A percentile compares a stretch with the other conserved stretches of the same genome.
phyloP scores from a whole-genome alignment of 208 protist genomes.

The Wallacemonas sp. region DNA sequence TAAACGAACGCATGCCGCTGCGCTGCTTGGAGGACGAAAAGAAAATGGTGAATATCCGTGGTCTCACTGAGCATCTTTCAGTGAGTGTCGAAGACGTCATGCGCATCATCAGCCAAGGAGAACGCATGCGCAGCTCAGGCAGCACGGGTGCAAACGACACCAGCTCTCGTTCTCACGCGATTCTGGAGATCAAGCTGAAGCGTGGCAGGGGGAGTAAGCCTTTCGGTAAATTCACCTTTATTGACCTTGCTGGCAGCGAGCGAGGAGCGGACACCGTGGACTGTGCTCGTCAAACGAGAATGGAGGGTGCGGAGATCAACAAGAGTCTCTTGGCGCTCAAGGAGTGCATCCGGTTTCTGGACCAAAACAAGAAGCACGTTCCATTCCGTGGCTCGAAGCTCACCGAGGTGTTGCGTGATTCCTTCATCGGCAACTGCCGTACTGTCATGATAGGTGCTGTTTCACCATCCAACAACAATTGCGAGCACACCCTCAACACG shows the following conservation, averaged over 20 bases:
- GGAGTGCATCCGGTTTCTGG: slow-evolving; percentile 85
- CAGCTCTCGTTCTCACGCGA: slow-evolving; percentile 95
- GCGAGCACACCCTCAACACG: slow-evolving; percentile 81
- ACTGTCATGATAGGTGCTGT: slow-evolving; percentile 95
- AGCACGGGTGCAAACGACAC: slow-evolving; percentile 94
- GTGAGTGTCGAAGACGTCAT: slow-evolving; percentile 52
- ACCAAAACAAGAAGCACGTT: slow-evolving; percentile 78
- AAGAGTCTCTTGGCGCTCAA: slow-evolving; percentile 85
- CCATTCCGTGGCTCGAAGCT: slow-evolving; percentile 93
- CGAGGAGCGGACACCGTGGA: slow-evolving; percentile 76
- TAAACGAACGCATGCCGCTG: slow-evolving; percentile 65
- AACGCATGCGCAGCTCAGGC: slow-evolving; percentile 70
- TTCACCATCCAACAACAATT: slow-evolving; percentile 72
- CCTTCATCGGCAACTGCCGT: slow-evolving; percentile 87
- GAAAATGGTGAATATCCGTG: slow-evolving; percentile 60
- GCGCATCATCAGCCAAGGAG: slow-evolving; percentile 83
- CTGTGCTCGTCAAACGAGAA: slow-evolving; percentile 78
- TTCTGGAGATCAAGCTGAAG: slow-evolving; percentile 81
- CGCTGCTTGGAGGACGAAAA: slow-evolving; percentile 68
- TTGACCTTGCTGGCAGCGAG: slow-evolving; percentile 94
- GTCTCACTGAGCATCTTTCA: slow-evolving; percentile 55
- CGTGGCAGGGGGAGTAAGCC: slow-evolving; percentile 30
- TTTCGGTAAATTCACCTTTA: slow-evolving; percentile 73
- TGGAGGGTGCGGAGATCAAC: slow-evolving; percentile 91
- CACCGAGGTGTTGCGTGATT: slow-evolving; percentile 89